Evolutionary conservation across 208 protist species (phyloP), one percentile per base, ranked within the genome.

Genomic region (Angomonas ambiguus): DNA sequence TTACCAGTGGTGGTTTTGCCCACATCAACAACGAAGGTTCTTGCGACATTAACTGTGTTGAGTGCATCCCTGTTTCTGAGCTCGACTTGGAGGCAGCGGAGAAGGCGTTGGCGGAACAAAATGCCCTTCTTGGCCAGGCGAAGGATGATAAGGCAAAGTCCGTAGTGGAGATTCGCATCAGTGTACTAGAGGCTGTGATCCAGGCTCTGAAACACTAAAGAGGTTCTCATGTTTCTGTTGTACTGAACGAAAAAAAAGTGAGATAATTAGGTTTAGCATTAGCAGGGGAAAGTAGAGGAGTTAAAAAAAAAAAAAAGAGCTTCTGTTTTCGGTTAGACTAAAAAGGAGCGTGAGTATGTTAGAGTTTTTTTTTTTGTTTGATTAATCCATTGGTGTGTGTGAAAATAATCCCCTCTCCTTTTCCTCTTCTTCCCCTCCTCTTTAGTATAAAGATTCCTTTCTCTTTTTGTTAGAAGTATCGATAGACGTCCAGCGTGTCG

Each of bases 1-100:
- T 94, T 70, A 77, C 85, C 42, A 94, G 86, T 62, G 91, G 91
- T 32, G 91, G 91, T 30, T 96, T 96, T 58, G 91, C 87, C 1
- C 91, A 96, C 74, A 84, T 92, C 53, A 96, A 96, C 80, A 95
- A 94, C 72, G 88, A 95, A 62, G 91, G 91, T 31, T 92, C 85
- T 24, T 92, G 88, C 69, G 91, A 96, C 66, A 89, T 96, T 16
- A 94, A 96, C 79, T 90, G 85, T 41, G 87, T 92, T 25, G 91
- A 96, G 76, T 91, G 85, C 70, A 84, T 94, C 56, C 87, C 88
- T 0, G 45, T 96, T 11, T 72, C 77, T 0, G 88, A 94, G 13
- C 82, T 96, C 25, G 91, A 96, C 62, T 32, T 80, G 31, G 79
- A 82, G 34, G 64, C 71, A 22, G 88, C 88, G 1, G 91, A 96